A percentile compares a stretch with the other conserved stretches of the same genome.
These are phyloP conservation scores for Colletotrichum horii DNA, from an alignment of 2,329 filamentous ascomycete species.

Conservation along the genomic window DNA sequence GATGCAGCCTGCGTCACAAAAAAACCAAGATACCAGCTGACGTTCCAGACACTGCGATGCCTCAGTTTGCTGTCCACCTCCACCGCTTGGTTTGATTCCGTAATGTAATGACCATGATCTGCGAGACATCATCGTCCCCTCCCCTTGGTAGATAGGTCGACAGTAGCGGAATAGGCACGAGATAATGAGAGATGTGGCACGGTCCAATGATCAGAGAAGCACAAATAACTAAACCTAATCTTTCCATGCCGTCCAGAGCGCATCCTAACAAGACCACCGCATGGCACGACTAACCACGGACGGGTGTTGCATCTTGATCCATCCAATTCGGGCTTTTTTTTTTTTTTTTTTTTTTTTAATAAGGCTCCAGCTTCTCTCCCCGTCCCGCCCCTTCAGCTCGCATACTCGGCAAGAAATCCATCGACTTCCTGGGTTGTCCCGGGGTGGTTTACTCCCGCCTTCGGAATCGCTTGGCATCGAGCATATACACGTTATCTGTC, in stretches of 20 bases:
- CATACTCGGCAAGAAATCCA: background rate
- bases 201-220: background rate
- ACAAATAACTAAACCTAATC: background rate
- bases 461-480: conserved; percentile 1
- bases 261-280: background rate
- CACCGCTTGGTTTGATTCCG: background rate
- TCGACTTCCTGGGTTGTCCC: background rate
- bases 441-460: background rate
- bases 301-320: background rate
- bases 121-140: background rate
- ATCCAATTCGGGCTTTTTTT: too few species aligned
- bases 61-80: background rate
- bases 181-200: background rate
- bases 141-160: background rate
- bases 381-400: background rate
- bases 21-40: conserved; percentile 7
- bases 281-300: background rate
- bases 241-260: background rate
- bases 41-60: background rate
- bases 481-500: background rate
- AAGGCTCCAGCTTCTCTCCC: background rate
- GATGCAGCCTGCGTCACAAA: conserved; percentile 13
- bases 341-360: too few species aligned
- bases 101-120: background rate
- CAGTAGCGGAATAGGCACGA: background rate